Base-by-base conservation (phyloP, 2,329 filamentous ascomycete genomes). In the Emergomyces pasteurianus region DNA sequence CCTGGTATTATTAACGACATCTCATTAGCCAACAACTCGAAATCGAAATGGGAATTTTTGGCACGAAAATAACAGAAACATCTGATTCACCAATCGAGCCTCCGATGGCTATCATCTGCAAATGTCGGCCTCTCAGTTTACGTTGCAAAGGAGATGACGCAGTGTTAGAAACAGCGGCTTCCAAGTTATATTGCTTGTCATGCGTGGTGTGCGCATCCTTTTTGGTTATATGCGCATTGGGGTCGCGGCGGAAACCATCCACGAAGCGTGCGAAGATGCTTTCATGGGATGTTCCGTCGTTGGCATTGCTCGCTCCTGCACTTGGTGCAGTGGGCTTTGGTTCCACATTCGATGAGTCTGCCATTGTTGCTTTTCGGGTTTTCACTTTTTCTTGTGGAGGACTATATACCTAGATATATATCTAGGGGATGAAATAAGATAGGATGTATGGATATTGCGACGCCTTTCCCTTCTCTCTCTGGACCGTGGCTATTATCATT, bases 61-160 rank as follows among this genome's bases (percentile, higher is more conserved):
- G 16, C 21, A 10, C 28, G 34, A 31, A 52, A 16, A 18, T 6
- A 52, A 54, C 10, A 14, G 28, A 21, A 18, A 54, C 4, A 18
- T 26, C n/a, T 36, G 6, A 10, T 58, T 28, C 36, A 63, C 79
- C 78, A 60, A 84, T 83, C 3, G 81, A 82, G 59, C 82, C 81
- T 60, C 81, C 81, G 26, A 85, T 76, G 10, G 82, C 82, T 66
- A 86, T 85, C 67, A 83, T 81, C 64, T 83, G 76, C 58, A 83
- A 79, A 69, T 84, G 81, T 63, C 81, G 76, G 40, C 78, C 79
- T 67, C 80, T 79, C 60, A 79, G 72, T 59, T 64, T 64, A 42
- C 68, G 63, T 40, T 69, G 60, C 59, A 72, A 59, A 18, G 69
- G 70, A 10, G 68, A 68, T 36, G 63, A 46, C 3, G 70, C 70